phyloP scores from a whole-genome alignment of 371 early-diverging fungal genomes.

The Apophysomyces trapeziformis region DNA sequence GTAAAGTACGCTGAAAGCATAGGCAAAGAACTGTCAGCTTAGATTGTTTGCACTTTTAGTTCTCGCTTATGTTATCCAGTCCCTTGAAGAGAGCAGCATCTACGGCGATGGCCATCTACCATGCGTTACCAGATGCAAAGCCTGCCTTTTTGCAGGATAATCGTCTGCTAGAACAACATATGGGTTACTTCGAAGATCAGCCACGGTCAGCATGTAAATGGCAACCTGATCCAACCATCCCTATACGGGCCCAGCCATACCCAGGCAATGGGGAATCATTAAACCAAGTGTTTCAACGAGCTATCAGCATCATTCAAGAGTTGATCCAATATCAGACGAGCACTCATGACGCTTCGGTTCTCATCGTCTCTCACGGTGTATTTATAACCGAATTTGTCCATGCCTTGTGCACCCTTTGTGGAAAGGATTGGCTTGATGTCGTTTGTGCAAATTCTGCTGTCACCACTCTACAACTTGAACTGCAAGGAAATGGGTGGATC shows the following conservation, averaged over 20 bases:
- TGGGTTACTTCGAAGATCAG: constrained; percentile 13
- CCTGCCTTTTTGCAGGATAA: neutral
- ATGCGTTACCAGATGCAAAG: neutral
- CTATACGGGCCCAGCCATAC: neutral
- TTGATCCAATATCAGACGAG: neutral
- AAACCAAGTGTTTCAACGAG: neutral
- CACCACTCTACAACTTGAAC: constrained; percentile 1
- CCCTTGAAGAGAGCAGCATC: constrained; percentile 1
- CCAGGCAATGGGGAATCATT: constrained; percentile 12
- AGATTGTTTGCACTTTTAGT: neutral
- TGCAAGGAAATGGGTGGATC: constrained; percentile 1
- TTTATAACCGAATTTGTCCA: constrained; percentile 12
- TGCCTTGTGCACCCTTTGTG: constrained; percentile 6
- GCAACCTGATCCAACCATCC: constrained; percentile 6
- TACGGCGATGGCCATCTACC: constrained; percentile 7
- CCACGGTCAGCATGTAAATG: constrained; percentile 6
- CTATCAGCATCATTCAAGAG: neutral
- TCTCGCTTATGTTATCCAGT: constrained; percentile 10
- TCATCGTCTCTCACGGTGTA: constrained; percentile 12
- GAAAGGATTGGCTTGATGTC: neutral
- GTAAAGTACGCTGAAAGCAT: neutral
- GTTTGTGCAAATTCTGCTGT: constrained; percentile 8
- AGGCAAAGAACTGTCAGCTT: neutral
- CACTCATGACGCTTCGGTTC: neutral
- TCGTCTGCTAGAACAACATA: constrained; percentile 7